A percentile compares a stretch with the other conserved stretches of the same genome.
Conservation (phyloP, 208 protist species). For the Jaenimonas drosophilae region DNA sequence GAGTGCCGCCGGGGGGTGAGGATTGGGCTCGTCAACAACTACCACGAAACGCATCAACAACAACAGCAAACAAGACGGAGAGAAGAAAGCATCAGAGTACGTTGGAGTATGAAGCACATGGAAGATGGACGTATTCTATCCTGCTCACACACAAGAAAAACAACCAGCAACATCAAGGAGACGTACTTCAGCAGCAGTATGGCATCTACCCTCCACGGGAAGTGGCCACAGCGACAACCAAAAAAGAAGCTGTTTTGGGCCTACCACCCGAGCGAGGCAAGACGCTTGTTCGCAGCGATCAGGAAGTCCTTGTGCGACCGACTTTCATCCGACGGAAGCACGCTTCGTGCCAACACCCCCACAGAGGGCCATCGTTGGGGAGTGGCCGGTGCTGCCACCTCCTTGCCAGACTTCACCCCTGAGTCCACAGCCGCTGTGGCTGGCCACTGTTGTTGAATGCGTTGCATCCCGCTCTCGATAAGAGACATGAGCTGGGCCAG, state of each 20-base stretch:
- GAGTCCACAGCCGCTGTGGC: background rate
- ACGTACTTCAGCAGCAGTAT: too few relatives aligned
- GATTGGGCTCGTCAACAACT: too few relatives aligned
- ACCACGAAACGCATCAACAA: too few relatives aligned
- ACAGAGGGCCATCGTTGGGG: background rate
- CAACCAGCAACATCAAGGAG: too few relatives aligned
- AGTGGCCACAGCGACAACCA: too few relatives aligned
- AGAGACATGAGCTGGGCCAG: slow-evolving; percentile 34
- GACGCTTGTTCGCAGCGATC: slow-evolving; percentile 10
- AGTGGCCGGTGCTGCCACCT: background rate
- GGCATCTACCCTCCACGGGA: too few relatives aligned
- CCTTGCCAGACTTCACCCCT: background rate
- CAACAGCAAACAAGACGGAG: too few relatives aligned
- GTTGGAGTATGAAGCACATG: too few relatives aligned
- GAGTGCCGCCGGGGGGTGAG: too few relatives aligned
- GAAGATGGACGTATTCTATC: too few relatives aligned
- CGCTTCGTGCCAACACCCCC: background rate
- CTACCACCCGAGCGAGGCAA: slow-evolving; percentile 26
- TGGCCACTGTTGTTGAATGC: slow-evolving; percentile 19
- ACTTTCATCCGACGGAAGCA: background rate
- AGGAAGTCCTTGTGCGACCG: slow-evolving; percentile 13
- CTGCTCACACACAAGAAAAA: too few relatives aligned
- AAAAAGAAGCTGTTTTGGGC: background rate
- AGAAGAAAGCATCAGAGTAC: too few relatives aligned
- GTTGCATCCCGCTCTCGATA: slow-evolving; percentile 47